A percentile compares a stretch with the other conserved stretches of the same genome.
phyloP scores from a whole-genome alignment of 345 rosid species.

The Brassica rapa region DNA sequence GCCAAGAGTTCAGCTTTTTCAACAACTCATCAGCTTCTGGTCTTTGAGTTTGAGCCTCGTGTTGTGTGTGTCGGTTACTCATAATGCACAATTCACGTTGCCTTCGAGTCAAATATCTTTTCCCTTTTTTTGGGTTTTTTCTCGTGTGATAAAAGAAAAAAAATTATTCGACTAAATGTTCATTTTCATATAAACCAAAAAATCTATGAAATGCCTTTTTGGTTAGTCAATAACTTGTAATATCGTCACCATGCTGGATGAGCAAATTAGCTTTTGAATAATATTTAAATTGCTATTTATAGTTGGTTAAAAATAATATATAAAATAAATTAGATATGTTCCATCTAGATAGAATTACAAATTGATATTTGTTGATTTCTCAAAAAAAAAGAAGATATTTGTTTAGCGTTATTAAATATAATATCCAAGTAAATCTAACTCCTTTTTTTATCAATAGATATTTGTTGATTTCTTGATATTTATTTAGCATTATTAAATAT shows the following conservation, averaged over 20 bases:
- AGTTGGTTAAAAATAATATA: not conserved
- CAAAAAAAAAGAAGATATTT: too few species aligned
- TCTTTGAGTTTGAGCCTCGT: constrained; percentile 28
- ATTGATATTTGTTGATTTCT: too few species aligned
- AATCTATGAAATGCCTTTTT: not conserved
- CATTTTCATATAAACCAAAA: not conserved
- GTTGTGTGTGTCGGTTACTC: constrained; percentile 38
- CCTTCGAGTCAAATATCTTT: constrained; percentile 23
- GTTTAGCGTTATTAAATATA: too few species aligned
- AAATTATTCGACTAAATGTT: not conserved
- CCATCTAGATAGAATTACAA: too few species aligned
- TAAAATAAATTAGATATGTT: too few species aligned
- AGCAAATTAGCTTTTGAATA: not conserved
- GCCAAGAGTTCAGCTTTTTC: constrained; percentile 36
- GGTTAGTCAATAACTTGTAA: too few species aligned
- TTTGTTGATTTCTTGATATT: too few species aligned
- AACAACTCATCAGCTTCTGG: constrained; percentile 15
- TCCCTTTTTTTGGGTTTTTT: not conserved
- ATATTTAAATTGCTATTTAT: not conserved
- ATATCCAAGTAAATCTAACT: too few species aligned
- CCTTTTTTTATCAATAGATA: too few species aligned
- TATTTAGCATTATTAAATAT: too few species aligned
- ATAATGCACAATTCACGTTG: constrained; percentile 29
- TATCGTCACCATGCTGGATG: not conserved
- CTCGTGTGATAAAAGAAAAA: not conserved